Percentiles rank a stretch among this genome's conserved stretches.
Conservation (phyloP, 78 protist genomes). For the Cavenderia fasciculata region DNA sequence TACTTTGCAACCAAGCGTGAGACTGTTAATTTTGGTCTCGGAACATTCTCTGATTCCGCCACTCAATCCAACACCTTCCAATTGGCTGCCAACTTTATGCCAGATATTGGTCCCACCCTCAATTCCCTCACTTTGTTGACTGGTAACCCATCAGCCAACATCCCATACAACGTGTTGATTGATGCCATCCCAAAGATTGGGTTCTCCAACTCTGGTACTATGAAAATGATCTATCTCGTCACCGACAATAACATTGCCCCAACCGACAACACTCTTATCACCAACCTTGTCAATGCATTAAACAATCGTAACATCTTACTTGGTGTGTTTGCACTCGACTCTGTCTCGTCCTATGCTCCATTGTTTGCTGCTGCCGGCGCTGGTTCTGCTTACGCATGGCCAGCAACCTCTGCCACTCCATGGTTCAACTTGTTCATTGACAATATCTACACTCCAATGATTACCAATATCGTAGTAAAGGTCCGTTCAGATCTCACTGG, state of each 20-base stretch:
- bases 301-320: background rate
- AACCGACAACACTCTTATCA: background rate
- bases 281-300: background rate
- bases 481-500: no score
- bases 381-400: background rate
- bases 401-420: no score
- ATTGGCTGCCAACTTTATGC: background rate
- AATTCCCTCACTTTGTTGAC: background rate
- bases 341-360: background rate
- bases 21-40: background rate
- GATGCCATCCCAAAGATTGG: background rate
- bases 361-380: background rate
- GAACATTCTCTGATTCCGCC: conserved; percentile 28
- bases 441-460: no score
- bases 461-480: background rate
- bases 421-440: no score
- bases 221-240: background rate
- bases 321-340: background rate
- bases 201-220: conserved; percentile 1
- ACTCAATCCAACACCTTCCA: conserved; percentile 16
- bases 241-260: conserved; percentile 26
- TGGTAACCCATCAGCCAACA: background rate
- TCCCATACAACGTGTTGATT: background rate
- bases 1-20: background rate
- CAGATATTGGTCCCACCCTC: background rate